Conservation (phyloP, 768 basidiomycete species). For the Boletus pseudopeckii region DNA sequence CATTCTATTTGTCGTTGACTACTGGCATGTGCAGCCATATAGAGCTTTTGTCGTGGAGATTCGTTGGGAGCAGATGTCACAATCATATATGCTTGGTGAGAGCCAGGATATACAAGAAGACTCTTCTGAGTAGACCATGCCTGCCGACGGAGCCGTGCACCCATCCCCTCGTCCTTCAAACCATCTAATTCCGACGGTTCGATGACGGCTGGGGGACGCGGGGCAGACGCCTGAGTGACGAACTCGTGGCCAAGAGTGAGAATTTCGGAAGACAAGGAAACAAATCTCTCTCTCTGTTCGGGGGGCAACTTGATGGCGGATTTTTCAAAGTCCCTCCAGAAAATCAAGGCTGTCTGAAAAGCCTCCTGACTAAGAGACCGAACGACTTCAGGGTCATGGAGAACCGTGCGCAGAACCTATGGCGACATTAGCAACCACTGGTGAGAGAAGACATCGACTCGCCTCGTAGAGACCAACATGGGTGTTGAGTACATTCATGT, state of each 20-base stretch:
- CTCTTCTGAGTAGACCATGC: constrained; percentile 74
- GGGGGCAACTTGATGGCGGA: constrained; percentile 90
- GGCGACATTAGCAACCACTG: constrained; percentile 18
- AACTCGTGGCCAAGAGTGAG: constrained; percentile 85
- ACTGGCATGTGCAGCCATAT: constrained; percentile 78
- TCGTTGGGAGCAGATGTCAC: constrained; percentile 85
- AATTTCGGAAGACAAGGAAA: constrained; percentile 86
- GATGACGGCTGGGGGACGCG: constrained; percentile 65
- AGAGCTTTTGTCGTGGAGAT: constrained; percentile 76
- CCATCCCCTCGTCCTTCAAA: constrained; percentile 74
- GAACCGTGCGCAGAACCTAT: constrained; percentile 68
- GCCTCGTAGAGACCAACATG: constrained; percentile 88
- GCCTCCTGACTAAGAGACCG: constrained; percentile 69
- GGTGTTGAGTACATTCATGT: constrained; percentile 97
- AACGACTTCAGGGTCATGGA: constrained; percentile 65
- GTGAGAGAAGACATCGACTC: constrained; percentile 31
- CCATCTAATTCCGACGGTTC: constrained; percentile 68
- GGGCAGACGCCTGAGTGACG: constrained; percentile 59
- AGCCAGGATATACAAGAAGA: constrained; percentile 79
- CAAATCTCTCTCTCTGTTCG: constrained; percentile 73
- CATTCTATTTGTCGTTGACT: constrained; percentile 69
- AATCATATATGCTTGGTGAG: constrained; percentile 90
- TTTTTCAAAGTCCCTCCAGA: constrained; percentile 96
- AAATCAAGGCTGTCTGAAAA: constrained; percentile 85
- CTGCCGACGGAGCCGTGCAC: constrained; percentile 67